phyloP scores from a whole-genome alignment of 306 rosid species.

The Gleditsia sinensis region DNA sequence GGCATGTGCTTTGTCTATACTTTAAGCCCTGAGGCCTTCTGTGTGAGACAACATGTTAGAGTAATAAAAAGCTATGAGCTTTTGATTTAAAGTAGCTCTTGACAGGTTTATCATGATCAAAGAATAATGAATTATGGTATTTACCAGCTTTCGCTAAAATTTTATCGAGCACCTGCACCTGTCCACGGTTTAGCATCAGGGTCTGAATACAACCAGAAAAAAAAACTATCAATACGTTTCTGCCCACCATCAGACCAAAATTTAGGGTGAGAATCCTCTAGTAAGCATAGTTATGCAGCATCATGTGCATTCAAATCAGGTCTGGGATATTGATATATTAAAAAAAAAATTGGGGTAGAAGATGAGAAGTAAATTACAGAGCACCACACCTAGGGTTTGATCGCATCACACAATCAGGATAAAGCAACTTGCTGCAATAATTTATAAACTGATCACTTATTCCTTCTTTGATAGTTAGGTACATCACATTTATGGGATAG shows the following conservation, averaged over 20 bases:
- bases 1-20: too few species aligned
- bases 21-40: too few species aligned
- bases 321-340: too few species aligned
- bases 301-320: not conserved
- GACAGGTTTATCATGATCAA: not conserved
- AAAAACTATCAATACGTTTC: too few species aligned
- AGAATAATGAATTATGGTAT: not conserved
- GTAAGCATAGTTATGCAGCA: not conserved
- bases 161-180: not conserved
- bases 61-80: too few species aligned
- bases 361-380: constrained; percentile 6
- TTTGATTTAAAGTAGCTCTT: too few species aligned
- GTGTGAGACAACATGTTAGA: too few species aligned
- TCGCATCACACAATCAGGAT: not conserved
- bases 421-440: constrained; percentile 21
- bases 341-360: too few species aligned
- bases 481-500: not conserved
- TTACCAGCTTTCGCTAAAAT: not conserved
- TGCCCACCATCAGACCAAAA: not conserved
- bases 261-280: too few species aligned
- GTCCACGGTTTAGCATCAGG: too few species aligned
- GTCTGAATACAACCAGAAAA: too few species aligned
- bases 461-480: not conserved
- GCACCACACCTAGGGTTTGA: not conserved
- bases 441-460: not conserved